Evolutionary conservation across 2,329 filamentous ascomycete genomes (phyloP).

Genomic region (Coniochaeta sp.): DNA sequence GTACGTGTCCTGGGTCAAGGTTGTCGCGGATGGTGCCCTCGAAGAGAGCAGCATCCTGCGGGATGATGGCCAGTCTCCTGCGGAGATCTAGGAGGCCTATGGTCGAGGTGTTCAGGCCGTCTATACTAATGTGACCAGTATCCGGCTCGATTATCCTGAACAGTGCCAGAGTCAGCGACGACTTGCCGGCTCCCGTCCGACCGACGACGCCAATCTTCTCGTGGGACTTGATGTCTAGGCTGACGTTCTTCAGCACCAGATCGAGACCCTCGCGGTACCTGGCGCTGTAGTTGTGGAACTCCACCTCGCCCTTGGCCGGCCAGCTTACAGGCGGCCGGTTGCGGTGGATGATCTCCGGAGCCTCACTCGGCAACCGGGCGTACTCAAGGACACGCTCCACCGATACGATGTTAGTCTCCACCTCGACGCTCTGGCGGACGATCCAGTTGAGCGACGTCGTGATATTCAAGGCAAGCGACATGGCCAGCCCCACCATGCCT

Average conservation of each 20-base stretch:
- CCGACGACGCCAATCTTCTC: slow-evolving; percentile 98
- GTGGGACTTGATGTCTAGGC: slow-evolving; percentile 84
- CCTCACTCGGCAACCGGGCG: slow-evolving; percentile 82
- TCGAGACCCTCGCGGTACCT: slow-evolving; percentile 86
- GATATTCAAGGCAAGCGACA: slow-evolving; percentile 97
- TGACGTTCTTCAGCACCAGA: slow-evolving; percentile 88
- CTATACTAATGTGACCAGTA: slow-evolving; percentile 80
- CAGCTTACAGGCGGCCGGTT: slow-evolving; percentile 82
- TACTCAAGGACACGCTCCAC: slow-evolving; percentile 98
- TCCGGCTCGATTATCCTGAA: slow-evolving; percentile 93
- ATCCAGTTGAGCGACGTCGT: slow-evolving; percentile 99
- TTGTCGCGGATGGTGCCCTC: slow-evolving; percentile 72
- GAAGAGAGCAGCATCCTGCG: slow-evolving; percentile 94
- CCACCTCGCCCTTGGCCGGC: slow-evolving; percentile 82
- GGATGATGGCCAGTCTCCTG: slow-evolving; percentile 88
- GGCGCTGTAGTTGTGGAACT: slow-evolving; percentile 91
- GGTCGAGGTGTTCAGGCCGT: slow-evolving; percentile 78
- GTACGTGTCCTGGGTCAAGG: slow-evolving; percentile 86
- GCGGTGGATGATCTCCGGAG: slow-evolving; percentile 86
- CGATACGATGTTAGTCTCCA: slow-evolving; percentile 99
- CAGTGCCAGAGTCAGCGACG: slow-evolving; percentile 81
- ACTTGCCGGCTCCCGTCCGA: slow-evolving; percentile 93
- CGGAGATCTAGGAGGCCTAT: slow-evolving; percentile 88
- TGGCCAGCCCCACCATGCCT: slow-evolving; percentile 82
- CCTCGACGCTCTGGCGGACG: slow-evolving; percentile 94